Evolutionary conservation across 2,329 filamentous ascomycete species (phyloP).

Genomic region (Cryphonectria radicalis): DNA sequence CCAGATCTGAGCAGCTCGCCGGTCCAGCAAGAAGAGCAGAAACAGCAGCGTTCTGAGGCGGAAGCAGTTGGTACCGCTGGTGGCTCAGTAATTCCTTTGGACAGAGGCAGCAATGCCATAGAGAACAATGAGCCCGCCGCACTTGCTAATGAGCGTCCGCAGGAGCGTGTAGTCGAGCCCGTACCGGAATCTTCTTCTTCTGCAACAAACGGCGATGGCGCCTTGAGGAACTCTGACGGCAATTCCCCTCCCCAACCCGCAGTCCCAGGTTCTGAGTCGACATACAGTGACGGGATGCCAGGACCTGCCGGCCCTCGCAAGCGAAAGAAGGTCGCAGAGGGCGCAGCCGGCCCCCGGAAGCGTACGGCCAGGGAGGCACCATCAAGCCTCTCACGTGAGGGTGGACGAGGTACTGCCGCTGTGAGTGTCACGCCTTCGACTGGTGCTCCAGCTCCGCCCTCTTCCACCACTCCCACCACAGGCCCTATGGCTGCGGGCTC

Average conservation of each 20-base stretch:
- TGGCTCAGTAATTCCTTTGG: not conserved
- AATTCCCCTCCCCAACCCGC: not conserved
- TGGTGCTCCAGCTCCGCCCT: not conserved
- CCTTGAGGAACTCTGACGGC: not conserved
- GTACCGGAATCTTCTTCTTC: no score
- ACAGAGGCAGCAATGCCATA: not conserved
- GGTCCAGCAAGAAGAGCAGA: not conserved
- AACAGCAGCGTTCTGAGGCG: not conserved
- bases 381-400: not conserved
- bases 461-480: not conserved
- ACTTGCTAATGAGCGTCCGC: no score
- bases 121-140: not conserved
- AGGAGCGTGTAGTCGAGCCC: not conserved
- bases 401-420: not conserved
- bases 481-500: not conserved
- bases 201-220: not conserved
- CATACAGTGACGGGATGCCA: not conserved
- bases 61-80: not conserved
- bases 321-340: not conserved
- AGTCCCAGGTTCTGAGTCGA: not conserved
- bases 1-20: not conserved
- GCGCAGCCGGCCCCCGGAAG: not conserved
- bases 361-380: not conserved
- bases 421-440: not conserved
- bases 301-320: not conserved